phyloP scores from a whole-genome alignment of 202 grass and related monocot genomes.

The Setaria viridis region DNA sequence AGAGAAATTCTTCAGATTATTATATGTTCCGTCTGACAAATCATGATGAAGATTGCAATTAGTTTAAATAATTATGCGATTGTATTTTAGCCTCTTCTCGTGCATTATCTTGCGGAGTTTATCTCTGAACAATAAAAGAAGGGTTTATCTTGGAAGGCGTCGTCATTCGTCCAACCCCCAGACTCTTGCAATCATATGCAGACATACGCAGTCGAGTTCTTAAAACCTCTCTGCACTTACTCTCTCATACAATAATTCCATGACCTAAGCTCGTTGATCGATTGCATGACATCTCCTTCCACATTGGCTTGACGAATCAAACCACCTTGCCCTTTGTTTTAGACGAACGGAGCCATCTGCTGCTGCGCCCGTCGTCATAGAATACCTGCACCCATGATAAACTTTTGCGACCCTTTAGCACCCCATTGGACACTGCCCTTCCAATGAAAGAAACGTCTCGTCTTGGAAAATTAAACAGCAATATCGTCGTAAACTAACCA shows the following conservation, averaged over 20 bases:
- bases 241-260: not conserved
- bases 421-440: conserved; percentile 44
- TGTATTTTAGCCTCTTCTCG: not conserved
- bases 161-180: not conserved
- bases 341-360: too few species aligned
- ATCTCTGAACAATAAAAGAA: not conserved
- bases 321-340: not conserved
- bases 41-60: not conserved
- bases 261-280: not conserved
- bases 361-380: not conserved
- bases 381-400: conserved; percentile 7
- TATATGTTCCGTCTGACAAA: not conserved
- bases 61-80: too few species aligned
- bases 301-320: conserved; percentile 8
- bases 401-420: conserved; percentile 21
- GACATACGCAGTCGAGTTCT: not conserved
- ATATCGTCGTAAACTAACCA: not conserved
- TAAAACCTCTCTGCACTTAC: not conserved
- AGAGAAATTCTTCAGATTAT: not conserved
- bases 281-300: not conserved
- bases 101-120: not conserved
- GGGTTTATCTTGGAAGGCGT: not conserved
- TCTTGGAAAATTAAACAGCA: not conserved
- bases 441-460: conserved; percentile 13
- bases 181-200: not conserved